Percentiles rank a stretch among this genome's conserved stretches.
These are phyloP conservation scores for Tillandsia leiboldiana DNA, from an alignment of 176 grass and related monocot species.

Conservation along the genomic window DNA sequence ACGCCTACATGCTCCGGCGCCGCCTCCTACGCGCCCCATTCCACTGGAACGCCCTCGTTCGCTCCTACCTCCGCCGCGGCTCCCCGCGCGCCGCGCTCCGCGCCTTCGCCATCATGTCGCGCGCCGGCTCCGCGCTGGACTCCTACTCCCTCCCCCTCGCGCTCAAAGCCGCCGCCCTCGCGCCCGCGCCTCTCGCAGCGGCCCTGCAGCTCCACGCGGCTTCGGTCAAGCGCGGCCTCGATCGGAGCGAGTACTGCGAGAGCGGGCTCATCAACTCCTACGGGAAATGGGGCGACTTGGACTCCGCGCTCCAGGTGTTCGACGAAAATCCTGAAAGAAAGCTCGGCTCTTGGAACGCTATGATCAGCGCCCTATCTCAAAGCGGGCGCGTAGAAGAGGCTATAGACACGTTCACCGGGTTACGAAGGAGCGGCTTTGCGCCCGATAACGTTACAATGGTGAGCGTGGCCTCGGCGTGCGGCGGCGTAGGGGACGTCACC, in stretches of 20 bases:
- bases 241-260: constrained; percentile 28
- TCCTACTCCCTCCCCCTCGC: constrained; percentile 31
- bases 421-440: constrained; percentile 10
- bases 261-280: constrained; percentile 33
- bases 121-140: constrained; percentile 13
- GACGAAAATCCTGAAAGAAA: constrained; percentile 23
- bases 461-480: constrained; percentile 25
- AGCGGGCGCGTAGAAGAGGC: constrained; percentile 11
- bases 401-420: constrained; percentile 20
- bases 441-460: constrained; percentile 39
- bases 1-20: constrained; percentile 26
- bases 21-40: constrained; percentile 25
- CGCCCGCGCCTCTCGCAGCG: not conserved
- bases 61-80: constrained; percentile 28
- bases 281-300: constrained; percentile 14
- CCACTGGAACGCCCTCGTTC: constrained; percentile 39
- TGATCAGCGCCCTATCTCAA: constrained; percentile 28
- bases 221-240: constrained; percentile 27
- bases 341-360: constrained; percentile 34
- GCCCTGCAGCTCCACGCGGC: constrained; percentile 28
- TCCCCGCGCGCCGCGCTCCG: constrained; percentile 13
- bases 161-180: constrained; percentile 28
- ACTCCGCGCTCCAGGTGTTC: constrained; percentile 26
- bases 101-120: constrained; percentile 13
- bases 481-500: constrained; percentile 18